Percentiles rank a stretch among this genome's conserved stretches.
Conservation (phyloP, 2,329 filamentous ascomycete species). For the Monosporascus cannonballus region DNA sequence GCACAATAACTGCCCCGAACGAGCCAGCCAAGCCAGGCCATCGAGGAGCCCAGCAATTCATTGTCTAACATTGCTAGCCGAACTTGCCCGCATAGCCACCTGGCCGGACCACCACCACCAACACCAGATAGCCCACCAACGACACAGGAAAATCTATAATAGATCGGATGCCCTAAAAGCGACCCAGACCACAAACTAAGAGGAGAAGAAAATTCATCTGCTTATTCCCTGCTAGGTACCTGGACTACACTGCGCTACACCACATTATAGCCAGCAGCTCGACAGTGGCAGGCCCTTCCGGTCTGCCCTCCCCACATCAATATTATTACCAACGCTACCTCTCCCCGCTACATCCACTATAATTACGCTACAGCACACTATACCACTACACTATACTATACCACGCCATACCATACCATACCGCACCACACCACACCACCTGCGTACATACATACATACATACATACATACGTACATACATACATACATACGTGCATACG, state of each 20-base stretch:
- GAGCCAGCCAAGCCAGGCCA: background rate
- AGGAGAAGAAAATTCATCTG: too few species aligned
- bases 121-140: background rate
- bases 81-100: background rate
- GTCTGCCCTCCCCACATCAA: background rate
- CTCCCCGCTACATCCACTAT: background rate
- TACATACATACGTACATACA: too few species aligned
- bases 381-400: background rate
- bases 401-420: too few species aligned
- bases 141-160: too few species aligned
- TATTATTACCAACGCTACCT: background rate
- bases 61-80: background rate
- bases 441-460: too few species aligned
- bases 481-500: too few species aligned
- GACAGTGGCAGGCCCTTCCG: background rate
- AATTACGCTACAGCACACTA: background rate
- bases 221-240: too few species aligned
- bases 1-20: too few species aligned
- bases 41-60: background rate
- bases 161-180: too few species aligned
- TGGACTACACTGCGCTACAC: background rate
- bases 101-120: background rate
- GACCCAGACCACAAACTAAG: too few species aligned
- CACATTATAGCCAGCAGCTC: background rate
- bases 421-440: too few species aligned